Evolutionary conservation across 805 yeast genomes (phyloP), one percentile per base, ranked within the genome.

Genomic region (Kodamaea leandrae): DNA sequence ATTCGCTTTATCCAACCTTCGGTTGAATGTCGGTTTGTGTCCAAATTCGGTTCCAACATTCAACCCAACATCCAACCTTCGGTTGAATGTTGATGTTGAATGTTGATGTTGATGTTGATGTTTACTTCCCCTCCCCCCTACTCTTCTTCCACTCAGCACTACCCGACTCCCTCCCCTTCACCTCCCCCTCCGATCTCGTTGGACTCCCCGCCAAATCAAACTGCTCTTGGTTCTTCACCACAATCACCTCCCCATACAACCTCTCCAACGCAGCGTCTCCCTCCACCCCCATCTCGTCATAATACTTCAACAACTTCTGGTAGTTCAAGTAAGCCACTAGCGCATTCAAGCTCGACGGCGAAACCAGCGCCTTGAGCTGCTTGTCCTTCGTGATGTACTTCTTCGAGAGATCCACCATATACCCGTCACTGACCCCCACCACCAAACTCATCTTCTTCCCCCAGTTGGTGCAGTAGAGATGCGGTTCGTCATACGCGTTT

Each of bases 371-470:
- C 27, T 51, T 41, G 23, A 64, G 54, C 23, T 49, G 61, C 42
- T 55, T 60, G 6, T 50, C 54, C 3, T 43, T 36, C n/a, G 65
- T 69, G 20, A 88, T 76, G 51, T 91, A 90, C 46, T 87, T 76
- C 8, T 60, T 58, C 17, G 89, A 77, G 21, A 91, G 82, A 58
- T 91, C 97, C 1, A 67, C 58, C 1, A 82, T 68, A 25, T 88
- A 88, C 29, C 69, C 68, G 9, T 69, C 70, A 35, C 81, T 74
- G 40, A 83, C 72, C 0, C 87, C 96, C 42, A 91, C 65, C 2
- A 81, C 84, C 61, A 86, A 88, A 39, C 96, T 84, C 97, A 91
- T 91, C 45, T 78, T 78, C 63, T 91, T 91, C 23, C 91, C 95
- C 97, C 98, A 90, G 32, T 95, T 95, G 28, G 74, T 71, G 36